Base-by-base conservation (phyloP, 2,329 filamentous ascomycete genomes). In the Paraphaeosphaeria sporulosa region DNA sequence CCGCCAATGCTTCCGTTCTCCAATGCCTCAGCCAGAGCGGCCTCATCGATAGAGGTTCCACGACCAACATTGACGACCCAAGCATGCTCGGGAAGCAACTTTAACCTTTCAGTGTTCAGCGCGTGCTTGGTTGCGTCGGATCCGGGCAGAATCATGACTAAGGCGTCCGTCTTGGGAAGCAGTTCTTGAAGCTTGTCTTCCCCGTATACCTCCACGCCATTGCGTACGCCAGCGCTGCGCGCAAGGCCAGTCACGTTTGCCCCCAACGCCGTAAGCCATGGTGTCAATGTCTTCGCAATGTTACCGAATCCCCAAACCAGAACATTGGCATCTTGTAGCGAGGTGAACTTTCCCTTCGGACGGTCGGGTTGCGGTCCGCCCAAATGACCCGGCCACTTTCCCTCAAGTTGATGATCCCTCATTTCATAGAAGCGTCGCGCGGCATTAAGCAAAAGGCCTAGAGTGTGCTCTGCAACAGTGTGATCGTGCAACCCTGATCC, bases 51-150 rank as follows among this genome's bases (percentile, higher is more conserved):
- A 17, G 92, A 90, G 0, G 90, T 90, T 2, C 91, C 91, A 9
- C 91, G 82, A 1, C 90, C 90, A 0, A 93, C 90, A 64, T 94
- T 94, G 55, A 94, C 82, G 9, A 93, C 85, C n/a, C 89, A 84
- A 0, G 90, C 85, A 6, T 76, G 80, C 36, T 78, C 76, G 78
- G 90, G 91, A 88, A 93, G 89, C 59, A 78, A 78, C 15, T 63
- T 78, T 53, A 93, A 71, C 60, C 92, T 89, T 2, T 78, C 66
- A 1, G 68, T 72, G 0, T 82, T 84, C 13, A 93, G 81, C 19
- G 90, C 80, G 0, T 88, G 88, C 1, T 84, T 78, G 27, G 86
- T 89, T 38, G 90, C 80, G n/a, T 88, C 85, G 3, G 86, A 88
- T 15, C 64, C 64, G 12, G 64, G 64, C 15, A 67, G 55, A 17